Conservation (phyloP, 1,284 basidiomycete genomes). For the Vanrija humicola region DNA sequence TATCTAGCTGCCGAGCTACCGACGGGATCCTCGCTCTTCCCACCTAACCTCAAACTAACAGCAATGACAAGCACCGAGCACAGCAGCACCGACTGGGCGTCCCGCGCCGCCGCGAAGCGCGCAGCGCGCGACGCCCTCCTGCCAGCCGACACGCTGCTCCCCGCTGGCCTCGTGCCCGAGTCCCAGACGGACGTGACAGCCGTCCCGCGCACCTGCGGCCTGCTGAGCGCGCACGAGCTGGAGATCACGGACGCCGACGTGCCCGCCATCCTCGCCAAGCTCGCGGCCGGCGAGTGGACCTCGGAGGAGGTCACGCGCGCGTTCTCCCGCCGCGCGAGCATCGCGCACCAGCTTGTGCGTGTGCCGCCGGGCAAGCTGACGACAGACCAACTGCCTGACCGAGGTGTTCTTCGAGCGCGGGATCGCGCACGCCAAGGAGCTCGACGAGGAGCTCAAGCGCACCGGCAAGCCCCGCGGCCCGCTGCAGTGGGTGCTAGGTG, state of each 20-base stretch:
- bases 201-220: constrained; percentile 58
- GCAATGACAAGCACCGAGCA: background rate
- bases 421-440: constrained; percentile 42
- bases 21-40: too few relatives aligned
- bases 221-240: constrained; percentile 60
- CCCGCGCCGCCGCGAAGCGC: constrained; percentile 56
- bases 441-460: constrained; percentile 47
- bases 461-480: constrained; percentile 49
- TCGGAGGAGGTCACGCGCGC: constrained; percentile 47
- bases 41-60: too few relatives aligned
- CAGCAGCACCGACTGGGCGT: constrained; percentile 51
- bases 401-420: constrained; percentile 52
- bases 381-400: constrained; percentile 50
- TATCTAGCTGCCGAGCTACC: too few relatives aligned
- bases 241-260: constrained; percentile 59
- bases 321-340: constrained; percentile 71
- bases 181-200: constrained; percentile 54
- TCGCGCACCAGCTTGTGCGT: constrained; percentile 76
- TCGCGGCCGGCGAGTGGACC: constrained; percentile 24
- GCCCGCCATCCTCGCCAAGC: constrained; percentile 23
- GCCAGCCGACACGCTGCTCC: constrained; percentile 58
- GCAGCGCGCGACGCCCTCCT: constrained; percentile 56
- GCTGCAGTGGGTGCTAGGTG: constrained; percentile 33
- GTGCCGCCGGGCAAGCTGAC: background rate
- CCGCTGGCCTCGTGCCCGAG: constrained; percentile 34